Evolutionary conservation across 2,329 filamentous ascomycete species (phyloP), one percentile per base, ranked within the genome.

Genomic region (Talaromyces islandicus): DNA sequence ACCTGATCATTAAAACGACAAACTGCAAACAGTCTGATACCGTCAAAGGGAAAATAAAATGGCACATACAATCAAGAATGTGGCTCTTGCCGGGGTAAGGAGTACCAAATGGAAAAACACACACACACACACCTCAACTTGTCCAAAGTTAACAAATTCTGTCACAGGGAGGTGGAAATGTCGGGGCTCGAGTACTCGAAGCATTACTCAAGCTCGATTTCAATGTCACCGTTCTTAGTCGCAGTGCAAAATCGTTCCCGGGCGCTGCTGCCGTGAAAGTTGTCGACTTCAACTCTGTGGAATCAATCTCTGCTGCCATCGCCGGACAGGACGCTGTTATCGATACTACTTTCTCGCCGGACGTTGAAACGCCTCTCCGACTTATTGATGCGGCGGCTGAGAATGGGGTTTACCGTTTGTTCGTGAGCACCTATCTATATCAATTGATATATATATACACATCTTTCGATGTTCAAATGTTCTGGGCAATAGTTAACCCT

Each of bases 181-280:
- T 60, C 11, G 58, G 58, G 4, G 51, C 58, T n/a, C 54, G 52
- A 11, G 56, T 54, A 17, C 54, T 60, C 27, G 29, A 21, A 21
- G 64, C 63, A 41, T 41, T 65, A n/a, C 61, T 65, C 50, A 27
- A 25, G 17, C 60, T 54, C 7, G 41, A 60, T 17, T 65, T 65
- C 60, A 59, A 63, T 32, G 63, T 64, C 6, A 65, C 63, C 1
- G 58, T 65, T 25, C 57, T 65, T 4, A 63, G 50, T 53, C 64
- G 64, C 24, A 60, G 38, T 41, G 11, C 60, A 24, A 63, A 59
- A 54, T 17, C 57, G 5, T 64, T 64, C 11, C 61, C 63, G 21
- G 52, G 54, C 11, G 58, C 17, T 30, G 61, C 51, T 48, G 38
- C 25, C 7, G 55, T 65, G 7, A 61, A 62, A 35, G 52, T 67